These are phyloP conservation scores for Sordariomycetes sp. DNA, from an alignment of 2,329 filamentous ascomycete genomes.

Conservation along the genomic window DNA sequence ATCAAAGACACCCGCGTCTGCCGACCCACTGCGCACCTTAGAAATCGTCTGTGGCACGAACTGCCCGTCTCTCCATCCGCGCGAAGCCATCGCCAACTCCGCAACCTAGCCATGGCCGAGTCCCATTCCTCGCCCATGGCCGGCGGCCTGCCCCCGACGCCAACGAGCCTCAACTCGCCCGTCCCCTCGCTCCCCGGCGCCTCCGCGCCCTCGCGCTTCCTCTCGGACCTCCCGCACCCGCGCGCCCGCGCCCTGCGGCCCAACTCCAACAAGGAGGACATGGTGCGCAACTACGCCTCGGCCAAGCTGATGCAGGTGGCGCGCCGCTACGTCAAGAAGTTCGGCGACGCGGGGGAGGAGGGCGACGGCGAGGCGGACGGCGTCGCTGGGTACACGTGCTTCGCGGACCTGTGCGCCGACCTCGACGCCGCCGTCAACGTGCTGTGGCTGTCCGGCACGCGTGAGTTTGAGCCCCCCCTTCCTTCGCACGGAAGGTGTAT, in stretches of 20 bases:
- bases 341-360: conserved; percentile 29
- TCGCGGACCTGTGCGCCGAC: conserved; percentile 63
- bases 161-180: conserved; percentile 38
- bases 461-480: conserved; percentile 36
- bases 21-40: too few relatives aligned
- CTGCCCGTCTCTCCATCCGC: too few relatives aligned
- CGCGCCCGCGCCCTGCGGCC: conserved; percentile 39
- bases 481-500: background rate
- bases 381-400: conserved; percentile 43
- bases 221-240: conserved; percentile 41
- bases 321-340: conserved; percentile 51
- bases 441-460: conserved; percentile 79
- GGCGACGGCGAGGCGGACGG: conserved; percentile 35
- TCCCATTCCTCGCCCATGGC: conserved; percentile 21
- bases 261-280: conserved; percentile 49
- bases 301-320: conserved; percentile 40
- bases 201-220: conserved; percentile 26
- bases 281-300: conserved; percentile 46
- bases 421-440: conserved; percentile 67
- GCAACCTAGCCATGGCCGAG: conserved; percentile 14
- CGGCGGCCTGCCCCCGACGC: conserved; percentile 35
- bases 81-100: background rate
- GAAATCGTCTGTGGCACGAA: too few relatives aligned
- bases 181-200: conserved; percentile 30
- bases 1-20: too few relatives aligned